Conservation (phyloP, 805 yeast genomes). For the Wickerhamomyces queroliae region DNA sequence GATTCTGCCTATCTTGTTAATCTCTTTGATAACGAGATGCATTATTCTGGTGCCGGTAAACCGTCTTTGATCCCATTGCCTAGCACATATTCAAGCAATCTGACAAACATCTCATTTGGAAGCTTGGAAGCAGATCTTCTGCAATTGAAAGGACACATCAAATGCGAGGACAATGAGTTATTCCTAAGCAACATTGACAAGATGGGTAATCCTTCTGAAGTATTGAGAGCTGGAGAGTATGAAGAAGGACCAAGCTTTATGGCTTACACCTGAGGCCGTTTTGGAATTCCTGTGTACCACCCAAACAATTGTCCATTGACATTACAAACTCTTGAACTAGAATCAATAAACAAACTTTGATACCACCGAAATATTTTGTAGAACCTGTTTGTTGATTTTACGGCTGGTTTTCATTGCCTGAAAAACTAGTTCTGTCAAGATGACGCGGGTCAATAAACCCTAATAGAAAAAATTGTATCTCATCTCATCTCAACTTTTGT, state of each 20-base stretch:
- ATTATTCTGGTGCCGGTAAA: background rate
- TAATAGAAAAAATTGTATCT: too few relatives aligned
- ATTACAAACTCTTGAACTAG: too few relatives aligned
- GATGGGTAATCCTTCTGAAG: slow-evolving; percentile 10
- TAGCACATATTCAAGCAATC: background rate
- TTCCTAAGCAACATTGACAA: background rate
- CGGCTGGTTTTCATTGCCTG: too few relatives aligned
- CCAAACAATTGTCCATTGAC: background rate
- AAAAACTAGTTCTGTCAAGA: too few relatives aligned
- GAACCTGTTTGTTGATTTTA: too few relatives aligned
- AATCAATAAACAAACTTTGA: too few relatives aligned
- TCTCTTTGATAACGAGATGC: background rate
- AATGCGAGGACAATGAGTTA: background rate
- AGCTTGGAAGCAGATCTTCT: slow-evolving; percentile 1
- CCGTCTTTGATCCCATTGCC: background rate
- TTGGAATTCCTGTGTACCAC: background rate
- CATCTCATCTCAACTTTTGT: too few relatives aligned
- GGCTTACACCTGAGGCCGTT: background rate
- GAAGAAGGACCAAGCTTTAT: slow-evolving; percentile 13
- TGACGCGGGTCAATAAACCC: too few relatives aligned
- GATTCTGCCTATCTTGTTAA: background rate
- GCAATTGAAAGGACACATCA: background rate
- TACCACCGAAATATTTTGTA: too few relatives aligned
- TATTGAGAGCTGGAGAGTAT: slow-evolving; percentile 1
- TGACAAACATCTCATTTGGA: background rate